Evolutionary conservation across 192 early-diverging fungal genomes (phyloP), one percentile per base, ranked within the genome.

Genomic region (Geranomyces michiganensis): DNA sequence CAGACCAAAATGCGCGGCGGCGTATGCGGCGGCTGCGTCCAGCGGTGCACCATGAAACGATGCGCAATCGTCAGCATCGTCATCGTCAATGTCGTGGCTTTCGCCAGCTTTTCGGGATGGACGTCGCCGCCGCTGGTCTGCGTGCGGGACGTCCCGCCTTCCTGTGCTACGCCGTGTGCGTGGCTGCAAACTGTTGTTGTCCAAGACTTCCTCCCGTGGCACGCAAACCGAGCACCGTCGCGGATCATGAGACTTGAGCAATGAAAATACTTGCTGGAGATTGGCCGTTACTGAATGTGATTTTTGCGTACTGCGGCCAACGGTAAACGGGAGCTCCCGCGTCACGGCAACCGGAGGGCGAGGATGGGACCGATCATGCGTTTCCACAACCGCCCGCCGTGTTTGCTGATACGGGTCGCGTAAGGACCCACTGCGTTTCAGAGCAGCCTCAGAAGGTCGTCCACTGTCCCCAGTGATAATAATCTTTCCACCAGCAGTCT

Each of bases 201-300:
- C 24, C 76, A 14, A 27, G 77, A 53, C 5, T 44, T 68, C 3
- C 51, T 53, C n/a, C 6, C 51, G 19, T 26, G 58, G 58, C 58
- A 17, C 21, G 65, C 86, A 88, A 0, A 85, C 79, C 17, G 81
- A 78, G 68, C 86, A 88, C 33, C 87, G 67, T 2, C 77, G 76
- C 1, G 86, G 83, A 67, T 88, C 87, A 53, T 88, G 86, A 9
- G 79, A 24, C 48, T 86, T 84, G 26, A 88, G 66, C 48, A 88
- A 64, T 15, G 86, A 79, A 71, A 87, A 86, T 21, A 88, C 82
- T 19, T 67, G 69, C 61, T 88, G 86, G 30, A 88, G 68, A 56
- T 88, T 88, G 7, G 86, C 86, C 0, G 86, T 88, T 4, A 88
- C 84, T 3, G 86, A 88, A 58, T 82, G 77, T 0, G 86, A 88